phyloP scores from a whole-genome alignment of 2,329 filamentous ascomycete species.

The Neofusicoccum kwambonambiense region DNA sequence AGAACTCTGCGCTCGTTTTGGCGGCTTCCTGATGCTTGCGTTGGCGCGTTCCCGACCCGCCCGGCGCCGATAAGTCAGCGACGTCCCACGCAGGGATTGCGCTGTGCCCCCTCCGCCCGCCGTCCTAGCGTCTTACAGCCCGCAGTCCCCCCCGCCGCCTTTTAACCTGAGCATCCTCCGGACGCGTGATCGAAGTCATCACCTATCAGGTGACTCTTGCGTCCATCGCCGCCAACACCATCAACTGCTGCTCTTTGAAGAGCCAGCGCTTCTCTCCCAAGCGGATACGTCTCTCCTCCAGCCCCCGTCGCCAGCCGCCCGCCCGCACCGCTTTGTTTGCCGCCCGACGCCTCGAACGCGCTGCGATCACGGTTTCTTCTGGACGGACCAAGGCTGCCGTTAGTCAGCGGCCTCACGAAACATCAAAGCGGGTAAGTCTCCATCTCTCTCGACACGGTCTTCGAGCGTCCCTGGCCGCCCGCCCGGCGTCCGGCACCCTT shows the following conservation, averaged over 20 bases:
- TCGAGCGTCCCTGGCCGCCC: constrained; percentile 1
- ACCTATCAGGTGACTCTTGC: not conserved
- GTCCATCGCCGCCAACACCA: constrained; percentile 1
- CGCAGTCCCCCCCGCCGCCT: not conserved
- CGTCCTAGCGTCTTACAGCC: not conserved
- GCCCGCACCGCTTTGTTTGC: not conserved
- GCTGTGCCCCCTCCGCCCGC: not conserved
- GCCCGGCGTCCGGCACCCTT: not conserved
- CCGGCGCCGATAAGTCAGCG: constrained; percentile 4
- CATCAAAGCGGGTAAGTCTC: constrained; percentile 18
- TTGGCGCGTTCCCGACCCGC: constrained; percentile 11
- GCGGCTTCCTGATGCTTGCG: constrained; percentile 1
- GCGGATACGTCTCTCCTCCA: not conserved
- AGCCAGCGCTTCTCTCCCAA: not conserved
- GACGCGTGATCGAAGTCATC: not conserved
- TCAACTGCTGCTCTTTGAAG: constrained; percentile 3
- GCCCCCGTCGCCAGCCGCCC: not conserved
- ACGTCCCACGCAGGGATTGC: not conserved
- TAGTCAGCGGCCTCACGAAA: constrained; percentile 16
- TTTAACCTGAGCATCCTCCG: not conserved
- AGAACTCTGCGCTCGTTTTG: not conserved
- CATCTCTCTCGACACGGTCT: constrained; percentile 9
- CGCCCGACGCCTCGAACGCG: not conserved
- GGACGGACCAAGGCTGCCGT: constrained; percentile 15
- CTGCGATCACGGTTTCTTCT: constrained; percentile 11